These are phyloP conservation scores for Solanum appendiculatum DNA, from an alignment of 257 asterid species.

Conservation along the genomic window DNA sequence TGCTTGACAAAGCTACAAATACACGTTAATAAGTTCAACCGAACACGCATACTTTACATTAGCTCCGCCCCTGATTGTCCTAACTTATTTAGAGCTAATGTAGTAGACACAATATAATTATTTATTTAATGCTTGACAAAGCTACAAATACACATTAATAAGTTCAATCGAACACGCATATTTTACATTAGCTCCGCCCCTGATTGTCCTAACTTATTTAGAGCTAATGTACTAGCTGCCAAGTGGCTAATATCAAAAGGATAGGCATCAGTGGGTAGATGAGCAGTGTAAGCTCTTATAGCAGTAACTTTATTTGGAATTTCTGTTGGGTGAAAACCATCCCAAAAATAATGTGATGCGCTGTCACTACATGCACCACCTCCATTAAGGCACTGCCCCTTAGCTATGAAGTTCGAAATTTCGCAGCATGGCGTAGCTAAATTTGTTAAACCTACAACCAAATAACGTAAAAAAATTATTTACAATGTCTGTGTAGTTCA, in stretches of 20 bases:
- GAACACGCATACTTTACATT: too few species aligned
- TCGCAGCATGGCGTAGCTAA: slow-evolving; percentile 19
- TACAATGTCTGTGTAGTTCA: neutral
- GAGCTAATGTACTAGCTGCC: neutral
- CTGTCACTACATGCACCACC: slow-evolving; percentile 23
- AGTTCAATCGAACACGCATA: neutral
- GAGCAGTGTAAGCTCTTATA: slow-evolving; percentile 8
- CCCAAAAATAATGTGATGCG: slow-evolving; percentile 18
- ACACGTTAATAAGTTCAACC: too few species aligned
- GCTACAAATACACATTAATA: neutral
- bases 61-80: too few species aligned
- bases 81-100: too few species aligned
- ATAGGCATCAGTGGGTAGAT: slow-evolving; percentile 14
- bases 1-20: too few species aligned
- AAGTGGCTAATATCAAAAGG: slow-evolving; percentile 28
- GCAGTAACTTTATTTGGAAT: neutral
- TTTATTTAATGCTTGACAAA: neutral
- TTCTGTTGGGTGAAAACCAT: slow-evolving; percentile 26
- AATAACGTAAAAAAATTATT: neutral
- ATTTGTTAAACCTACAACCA: slow-evolving; percentile 17
- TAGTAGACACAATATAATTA: neutral
- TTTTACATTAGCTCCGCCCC: neutral
- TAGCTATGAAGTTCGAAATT: neutral
- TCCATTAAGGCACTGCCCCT: slow-evolving; percentile 16
- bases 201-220: neutral